phyloP scores from a whole-genome alignment of 805 yeast species.

The Metschnikowia bowlesiae region DNA sequence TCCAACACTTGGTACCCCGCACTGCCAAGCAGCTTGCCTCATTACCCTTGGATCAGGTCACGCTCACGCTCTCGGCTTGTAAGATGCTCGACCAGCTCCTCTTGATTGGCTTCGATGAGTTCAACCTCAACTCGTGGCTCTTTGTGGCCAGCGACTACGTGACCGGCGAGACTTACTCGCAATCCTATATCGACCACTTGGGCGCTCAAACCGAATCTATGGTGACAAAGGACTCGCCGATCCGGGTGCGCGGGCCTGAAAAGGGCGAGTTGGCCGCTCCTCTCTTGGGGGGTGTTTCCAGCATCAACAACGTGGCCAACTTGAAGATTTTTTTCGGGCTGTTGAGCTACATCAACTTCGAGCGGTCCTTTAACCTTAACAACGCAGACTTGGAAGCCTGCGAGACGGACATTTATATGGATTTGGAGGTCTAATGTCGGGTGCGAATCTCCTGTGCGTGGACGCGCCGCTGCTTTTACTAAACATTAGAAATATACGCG shows the following conservation, averaged over 20 bases:
- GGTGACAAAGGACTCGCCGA: constrained; percentile 31
- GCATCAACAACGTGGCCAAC: constrained; percentile 38
- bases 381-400: constrained; percentile 35
- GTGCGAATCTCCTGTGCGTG: not conserved
- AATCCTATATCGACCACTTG: constrained; percentile 48
- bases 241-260: constrained; percentile 33
- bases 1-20: constrained; percentile 34
- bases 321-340: constrained; percentile 63
- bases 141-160: constrained; percentile 69
- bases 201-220: constrained; percentile 30
- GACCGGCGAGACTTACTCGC: constrained; percentile 11
- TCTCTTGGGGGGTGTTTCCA: constrained; percentile 40
- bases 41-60: constrained; percentile 33
- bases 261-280: constrained; percentile 33
- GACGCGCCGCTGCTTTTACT: not conserved
- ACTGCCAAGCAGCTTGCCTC: constrained; percentile 23
- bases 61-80: constrained; percentile 53
- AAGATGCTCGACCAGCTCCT: constrained; percentile 76
- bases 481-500: not conserved
- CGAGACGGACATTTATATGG: constrained; percentile 53
- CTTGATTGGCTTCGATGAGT: constrained; percentile 66
- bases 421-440: constrained; percentile 31
- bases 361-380: constrained; percentile 53
- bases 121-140: constrained; percentile 79
- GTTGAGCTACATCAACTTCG: constrained; percentile 60